A percentile compares a stretch with the other conserved stretches of the same genome.
phyloP scores from a whole-genome alignment of 176 grass and related monocot genomes.

The Alopecurus myosuroides region DNA sequence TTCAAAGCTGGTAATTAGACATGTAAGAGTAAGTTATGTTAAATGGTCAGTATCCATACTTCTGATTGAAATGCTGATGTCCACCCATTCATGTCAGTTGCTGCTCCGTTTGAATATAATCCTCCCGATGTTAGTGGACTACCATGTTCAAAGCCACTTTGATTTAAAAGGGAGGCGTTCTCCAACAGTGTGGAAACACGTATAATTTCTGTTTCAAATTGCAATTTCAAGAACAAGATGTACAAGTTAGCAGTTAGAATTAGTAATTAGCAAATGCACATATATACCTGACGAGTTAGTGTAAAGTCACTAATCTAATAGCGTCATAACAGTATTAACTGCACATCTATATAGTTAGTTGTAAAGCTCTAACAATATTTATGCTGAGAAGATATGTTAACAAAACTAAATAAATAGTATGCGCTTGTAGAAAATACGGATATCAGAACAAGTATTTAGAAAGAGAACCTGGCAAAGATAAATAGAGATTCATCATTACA shows the following conservation, averaged over 20 bases:
- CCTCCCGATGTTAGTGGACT: slow-evolving; percentile 97
- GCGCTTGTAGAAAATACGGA: not conserved
- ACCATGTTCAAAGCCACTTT: slow-evolving; percentile 99
- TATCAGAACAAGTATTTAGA: not conserved
- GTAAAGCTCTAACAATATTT: slow-evolving; percentile 1
- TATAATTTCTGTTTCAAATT: slow-evolving; percentile 99
- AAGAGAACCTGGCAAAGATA: not conserved
- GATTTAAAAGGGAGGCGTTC: slow-evolving; percentile 79
- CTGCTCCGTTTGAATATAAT: slow-evolving; percentile 73
- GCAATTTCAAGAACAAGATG: slow-evolving; percentile 91
- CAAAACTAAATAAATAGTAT: not conserved
- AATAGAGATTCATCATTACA: not conserved
- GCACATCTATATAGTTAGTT: slow-evolving; percentile 14
- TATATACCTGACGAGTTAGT: slow-evolving; percentile 44
- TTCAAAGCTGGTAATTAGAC: slow-evolving; percentile 59
- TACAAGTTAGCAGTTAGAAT: slow-evolving; percentile 89
- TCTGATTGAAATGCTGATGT: slow-evolving; percentile 91
- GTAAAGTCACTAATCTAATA: slow-evolving; percentile 27
- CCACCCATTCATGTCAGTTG: slow-evolving; percentile 84
- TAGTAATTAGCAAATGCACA: slow-evolving; percentile 60
- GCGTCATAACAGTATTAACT: slow-evolving; percentile 9
- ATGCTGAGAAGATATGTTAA: slow-evolving; percentile 8
- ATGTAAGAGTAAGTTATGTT: slow-evolving; percentile 83
- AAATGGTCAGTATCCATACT: slow-evolving; percentile 99
- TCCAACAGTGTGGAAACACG: slow-evolving; percentile 95